Evolutionary conservation across 371 early-diverging fungal genomes (phyloP).

Genomic region (Dichotomocladium elegans): DNA sequence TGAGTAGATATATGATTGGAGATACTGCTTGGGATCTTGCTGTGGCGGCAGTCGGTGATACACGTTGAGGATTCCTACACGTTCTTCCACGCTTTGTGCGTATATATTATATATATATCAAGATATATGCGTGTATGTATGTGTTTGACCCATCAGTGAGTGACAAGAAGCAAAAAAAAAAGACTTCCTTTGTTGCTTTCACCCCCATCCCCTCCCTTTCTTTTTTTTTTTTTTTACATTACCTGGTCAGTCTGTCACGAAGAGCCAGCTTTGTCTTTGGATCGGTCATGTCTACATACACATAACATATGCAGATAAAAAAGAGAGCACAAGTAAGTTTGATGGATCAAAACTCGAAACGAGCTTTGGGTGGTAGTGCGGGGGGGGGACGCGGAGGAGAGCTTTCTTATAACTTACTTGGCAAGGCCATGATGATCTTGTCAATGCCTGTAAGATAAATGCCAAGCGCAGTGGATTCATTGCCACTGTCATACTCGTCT

Average conservation of each 20-base stretch:
- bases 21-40: constrained; percentile 4
- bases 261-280: constrained; percentile 24
- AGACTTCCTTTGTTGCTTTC: background rate
- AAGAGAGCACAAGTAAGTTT: background rate
- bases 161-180: background rate
- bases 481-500: constrained; percentile 51
- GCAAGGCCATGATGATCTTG: constrained; percentile 50
- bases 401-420: constrained; percentile 28
- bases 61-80: constrained; percentile 33
- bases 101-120: too few relatives aligned
- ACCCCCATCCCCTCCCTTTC: background rate
- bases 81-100: constrained; percentile 32
- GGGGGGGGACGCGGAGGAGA: background rate
- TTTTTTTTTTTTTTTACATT: too few relatives aligned
- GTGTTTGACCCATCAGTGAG: too few relatives aligned
- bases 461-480: constrained; percentile 44
- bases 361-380: background rate
- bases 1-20: constrained; percentile 19
- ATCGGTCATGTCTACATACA: constrained; percentile 36
- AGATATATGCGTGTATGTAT: too few relatives aligned
- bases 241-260: constrained; percentile 26
- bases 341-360: too few relatives aligned
- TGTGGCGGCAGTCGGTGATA: background rate
- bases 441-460: constrained; percentile 51
- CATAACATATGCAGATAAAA: too few relatives aligned